Evolutionary conservation across 2,329 filamentous ascomycete species (phyloP).

Genomic region (Daldinia sp.): DNA sequence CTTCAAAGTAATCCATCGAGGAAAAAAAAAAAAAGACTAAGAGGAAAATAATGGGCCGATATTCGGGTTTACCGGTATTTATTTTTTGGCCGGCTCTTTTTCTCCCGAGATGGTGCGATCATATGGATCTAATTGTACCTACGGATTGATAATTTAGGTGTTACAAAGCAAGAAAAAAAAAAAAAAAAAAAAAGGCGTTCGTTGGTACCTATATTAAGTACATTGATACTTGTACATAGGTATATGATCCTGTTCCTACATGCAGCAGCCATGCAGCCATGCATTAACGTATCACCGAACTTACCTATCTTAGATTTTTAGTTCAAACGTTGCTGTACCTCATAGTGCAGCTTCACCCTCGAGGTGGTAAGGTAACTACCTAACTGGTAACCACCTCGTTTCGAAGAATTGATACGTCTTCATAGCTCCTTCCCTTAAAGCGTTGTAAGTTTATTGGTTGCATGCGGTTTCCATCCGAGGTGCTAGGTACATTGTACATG

Average conservation of each 20-base stretch:
- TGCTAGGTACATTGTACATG: neutral
- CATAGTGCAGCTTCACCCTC: conserved; percentile 10
- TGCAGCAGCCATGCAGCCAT: conserved; percentile 8
- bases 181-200: neutral
- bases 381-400: neutral
- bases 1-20: conserved; percentile 18
- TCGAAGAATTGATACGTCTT: neutral
- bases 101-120: conserved; percentile 32
- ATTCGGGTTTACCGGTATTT: conserved; percentile 43
- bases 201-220: conserved; percentile 7
- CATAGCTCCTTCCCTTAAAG: neutral
- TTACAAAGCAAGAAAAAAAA: neutral
- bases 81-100: conserved; percentile 46
- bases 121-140: neutral
- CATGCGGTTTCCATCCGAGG: neutral
- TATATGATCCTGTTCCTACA: neutral
- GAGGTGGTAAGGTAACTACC: neutral
- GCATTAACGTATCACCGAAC: neutral
- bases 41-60: conserved; percentile 10
- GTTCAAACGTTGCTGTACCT: neutral
- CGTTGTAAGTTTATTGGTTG: neutral
- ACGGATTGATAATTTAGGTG: neutral
- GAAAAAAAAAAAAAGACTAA: conserved; percentile 13
- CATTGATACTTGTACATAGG: neutral
- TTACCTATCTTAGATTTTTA: neutral